phyloP scores from a whole-genome alignment of 2,329 filamentous ascomycete genomes.

The Aureobasidium melanogenum region DNA sequence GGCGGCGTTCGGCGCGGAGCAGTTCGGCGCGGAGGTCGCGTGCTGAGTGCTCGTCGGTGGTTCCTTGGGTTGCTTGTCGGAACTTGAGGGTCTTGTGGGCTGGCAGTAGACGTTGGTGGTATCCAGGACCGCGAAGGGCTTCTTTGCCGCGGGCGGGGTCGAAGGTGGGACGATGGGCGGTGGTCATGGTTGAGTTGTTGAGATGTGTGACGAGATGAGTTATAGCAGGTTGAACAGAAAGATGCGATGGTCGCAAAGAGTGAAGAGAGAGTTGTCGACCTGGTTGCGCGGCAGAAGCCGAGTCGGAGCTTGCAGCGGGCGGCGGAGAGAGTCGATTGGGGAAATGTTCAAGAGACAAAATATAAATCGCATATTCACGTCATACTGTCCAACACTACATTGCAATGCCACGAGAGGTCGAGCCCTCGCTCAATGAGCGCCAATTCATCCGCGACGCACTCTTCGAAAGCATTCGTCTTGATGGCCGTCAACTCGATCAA shows the following conservation, averaged over 20 bases:
- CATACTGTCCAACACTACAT: background rate
- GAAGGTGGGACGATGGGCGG: slow-evolving; percentile 79
- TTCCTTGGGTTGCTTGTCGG: slow-evolving; percentile 82
- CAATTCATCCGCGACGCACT: slow-evolving; percentile 79
- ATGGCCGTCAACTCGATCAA: slow-evolving; percentile 72
- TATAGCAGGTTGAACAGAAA: background rate
- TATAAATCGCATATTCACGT: background rate
- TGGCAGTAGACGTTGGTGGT: slow-evolving; percentile 90
- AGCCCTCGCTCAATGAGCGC: slow-evolving; percentile 82
- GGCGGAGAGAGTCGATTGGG: too few relatives aligned
- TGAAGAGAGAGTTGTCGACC: background rate
- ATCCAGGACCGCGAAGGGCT: slow-evolving; percentile 82
- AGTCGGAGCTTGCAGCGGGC: background rate
- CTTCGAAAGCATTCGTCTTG: slow-evolving; percentile 69
- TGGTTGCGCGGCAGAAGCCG: background rate
- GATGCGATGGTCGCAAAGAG: background rate
- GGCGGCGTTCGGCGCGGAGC: slow-evolving; percentile 74
- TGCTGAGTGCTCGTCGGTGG: slow-evolving; percentile 58
- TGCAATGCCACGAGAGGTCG: slow-evolving; percentile 74
- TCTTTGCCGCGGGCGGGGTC: slow-evolving; percentile 95
- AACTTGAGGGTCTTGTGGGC: slow-evolving; percentile 91
- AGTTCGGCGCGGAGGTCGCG: slow-evolving; percentile 87
- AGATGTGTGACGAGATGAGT: background rate
- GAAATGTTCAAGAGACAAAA: background rate
- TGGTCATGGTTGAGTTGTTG: slow-evolving; percentile 34